These are phyloP conservation scores for Metschnikowia picachoensis DNA, from an alignment of 805 yeast species.

Conservation along the genomic window DNA sequence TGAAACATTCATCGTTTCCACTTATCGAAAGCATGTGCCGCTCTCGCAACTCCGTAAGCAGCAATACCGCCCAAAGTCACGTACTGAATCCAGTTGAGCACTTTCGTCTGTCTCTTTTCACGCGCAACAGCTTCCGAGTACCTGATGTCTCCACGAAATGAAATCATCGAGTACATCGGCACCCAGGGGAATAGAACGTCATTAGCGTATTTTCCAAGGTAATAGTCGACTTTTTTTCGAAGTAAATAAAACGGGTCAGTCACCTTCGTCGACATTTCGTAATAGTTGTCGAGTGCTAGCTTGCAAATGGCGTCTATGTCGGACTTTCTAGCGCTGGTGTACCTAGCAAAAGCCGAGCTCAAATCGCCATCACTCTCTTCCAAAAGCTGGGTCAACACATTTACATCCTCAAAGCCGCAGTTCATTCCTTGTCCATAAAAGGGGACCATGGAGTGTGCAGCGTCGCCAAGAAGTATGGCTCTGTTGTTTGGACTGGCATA, in stretches of 20 bases:
- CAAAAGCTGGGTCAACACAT: slow-evolving; percentile 53
- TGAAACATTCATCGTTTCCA: not conserved
- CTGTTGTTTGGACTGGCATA: slow-evolving; percentile 60
- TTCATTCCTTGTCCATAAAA: slow-evolving; percentile 97
- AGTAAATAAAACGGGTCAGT: slow-evolving; percentile 54
- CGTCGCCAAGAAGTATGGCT: slow-evolving; percentile 79
- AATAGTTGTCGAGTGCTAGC: slow-evolving; percentile 75
- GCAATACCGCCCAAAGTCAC: slow-evolving; percentile 15
- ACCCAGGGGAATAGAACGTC: slow-evolving; percentile 55
- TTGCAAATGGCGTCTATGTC: slow-evolving; percentile 76
- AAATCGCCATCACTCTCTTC: slow-evolving; percentile 41
- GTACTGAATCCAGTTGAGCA: slow-evolving; percentile 37
- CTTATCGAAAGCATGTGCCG: slow-evolving; percentile 11
- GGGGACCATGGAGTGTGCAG: slow-evolving; percentile 98
- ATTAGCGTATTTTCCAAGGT: slow-evolving; percentile 55
- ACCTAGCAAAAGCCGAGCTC: slow-evolving; percentile 48
- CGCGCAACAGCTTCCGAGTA: slow-evolving; percentile 64
- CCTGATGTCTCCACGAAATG: slow-evolving; percentile 78
- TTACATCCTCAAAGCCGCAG: slow-evolving; percentile 90
- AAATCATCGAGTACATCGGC: slow-evolving; percentile 89
- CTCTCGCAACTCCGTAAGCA: slow-evolving; percentile 10
- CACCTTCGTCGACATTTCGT: slow-evolving; percentile 84
- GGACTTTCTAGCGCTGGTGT: slow-evolving; percentile 51
- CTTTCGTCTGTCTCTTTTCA: slow-evolving; percentile 50
- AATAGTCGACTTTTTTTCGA: slow-evolving; percentile 64